Base-by-base conservation (phyloP, 2,329 filamentous ascomycete species). In the Pseudopithomyces chartarum region DNA sequence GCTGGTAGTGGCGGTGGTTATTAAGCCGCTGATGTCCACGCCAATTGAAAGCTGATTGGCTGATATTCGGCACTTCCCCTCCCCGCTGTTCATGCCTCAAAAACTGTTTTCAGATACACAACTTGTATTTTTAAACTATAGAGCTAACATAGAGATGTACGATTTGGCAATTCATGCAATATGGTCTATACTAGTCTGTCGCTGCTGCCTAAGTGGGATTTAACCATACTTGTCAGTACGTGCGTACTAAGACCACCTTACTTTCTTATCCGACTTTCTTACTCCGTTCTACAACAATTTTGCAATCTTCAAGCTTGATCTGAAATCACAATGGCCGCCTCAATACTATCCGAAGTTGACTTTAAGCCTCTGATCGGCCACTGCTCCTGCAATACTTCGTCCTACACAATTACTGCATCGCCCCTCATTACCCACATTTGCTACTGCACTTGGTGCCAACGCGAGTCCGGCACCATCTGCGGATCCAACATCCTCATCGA, bases 361-460 rank as follows among this genome's bases (percentile, higher is more conserved):
- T 62, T 60, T 51, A 49, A 15, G 6, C 64, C 84, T 0, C 57
- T 66, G 3, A 63, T 29, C 29, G 65, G 63, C 38, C 52, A 52
- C 29, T 76, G 73, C 56, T 50, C 56, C 47, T 75, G 73, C 60
- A 51, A 55, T 12, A 52, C 62, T 38, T 52, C 74, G 15, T 62
- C 66, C 17, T 74, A 74, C 61, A 59, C 55, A 15, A 48, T 75
- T 52, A 44, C 56, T 23, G 60, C 56, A 15, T 15, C 62, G 1
- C 68, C 71, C 36, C 66, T 82, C 40, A 59, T 78, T 50, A 73
- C 78, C 33, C 76, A 82, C 64, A 79, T 76, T 73, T 82, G 80
- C 68, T 77, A 81, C 67, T 82, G 80, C 70, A 78, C 76, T 22
- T 66, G 68, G 56, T 82, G 81, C 69, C 80, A 82, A 62, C 76